Evolutionary conservation across 2,329 filamentous ascomycete genomes (phyloP), one percentile per base, ranked within the genome.

Genomic region (Nannizziopsis arthrosporioides): DNA sequence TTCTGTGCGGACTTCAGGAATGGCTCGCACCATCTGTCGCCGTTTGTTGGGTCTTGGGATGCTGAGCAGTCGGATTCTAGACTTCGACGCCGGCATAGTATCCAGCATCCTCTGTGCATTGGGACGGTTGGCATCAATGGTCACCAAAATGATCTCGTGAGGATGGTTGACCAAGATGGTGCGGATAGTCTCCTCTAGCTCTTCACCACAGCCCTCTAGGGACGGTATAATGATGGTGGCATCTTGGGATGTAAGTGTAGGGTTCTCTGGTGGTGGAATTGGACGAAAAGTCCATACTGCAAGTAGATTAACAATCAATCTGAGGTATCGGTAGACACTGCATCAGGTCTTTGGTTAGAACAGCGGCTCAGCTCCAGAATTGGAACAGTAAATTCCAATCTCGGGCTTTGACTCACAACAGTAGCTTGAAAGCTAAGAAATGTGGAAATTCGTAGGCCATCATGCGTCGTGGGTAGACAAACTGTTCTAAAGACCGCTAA

Each of bases 171-270:
- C 69, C 37, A 77, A 62, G 38, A 79, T 64, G 12, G 66, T 67
- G 19, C 82, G 74, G 35, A 96, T 76, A 14, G 88, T 94, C 51
- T 84, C 80, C 46, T 82, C 81, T 52, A 96, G 74, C 61, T 93
- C 86, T 58, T 88, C 81, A 51, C 90, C 87, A 53, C 80, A 81
- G 52, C 88, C 86, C 61, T 93, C 86, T 55, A 96, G 88, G 9
- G 89, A 93, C 6, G 90, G 90, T 52, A 95, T 85, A 58, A 96
- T 85, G 54, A 95, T 87, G 5, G 90, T 94, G 59, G 94, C 88
- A 76, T 96, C 86, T 57, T 85, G 71, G 31, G 81, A 77, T 22
- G 81, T 86, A 63, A 88, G 82, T 39, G 74, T 81, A n/a, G 90
- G 87, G 54, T 87, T 84, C 50, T 80, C 78, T 36, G 87, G 84